phyloP scores from a whole-genome alignment of 805 yeast species.

The Ogataea neopini region DNA sequence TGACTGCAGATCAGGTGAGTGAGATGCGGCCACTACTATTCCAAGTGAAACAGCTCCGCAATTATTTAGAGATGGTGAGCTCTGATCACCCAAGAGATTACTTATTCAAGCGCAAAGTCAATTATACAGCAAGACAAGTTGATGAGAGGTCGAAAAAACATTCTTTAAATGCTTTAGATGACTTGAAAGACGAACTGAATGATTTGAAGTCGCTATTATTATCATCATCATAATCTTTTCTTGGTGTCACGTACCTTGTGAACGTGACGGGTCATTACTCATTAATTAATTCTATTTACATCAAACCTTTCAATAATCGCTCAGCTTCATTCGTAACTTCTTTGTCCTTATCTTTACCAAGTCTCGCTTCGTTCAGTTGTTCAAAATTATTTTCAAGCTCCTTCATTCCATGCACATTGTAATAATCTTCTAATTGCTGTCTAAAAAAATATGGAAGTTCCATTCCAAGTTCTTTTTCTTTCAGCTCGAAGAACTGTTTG shows the following conservation, averaged over 20 bases:
- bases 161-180: slow-evolving; percentile 30
- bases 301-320: background rate
- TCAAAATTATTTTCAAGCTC: slow-evolving; percentile 27
- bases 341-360: slow-evolving; percentile 13
- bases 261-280: background rate
- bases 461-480: slow-evolving; percentile 30
- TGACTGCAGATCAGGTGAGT: slow-evolving; percentile 20
- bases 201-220: slow-evolving; percentile 14
- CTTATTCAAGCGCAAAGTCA: slow-evolving; percentile 31
- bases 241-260: background rate
- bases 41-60: slow-evolving; percentile 35
- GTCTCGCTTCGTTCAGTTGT: slow-evolving; percentile 24
- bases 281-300: background rate
- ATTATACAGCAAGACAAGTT: slow-evolving; percentile 17
- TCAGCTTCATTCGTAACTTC: background rate
- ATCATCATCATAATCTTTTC: background rate
- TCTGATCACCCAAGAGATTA: slow-evolving; percentile 37
- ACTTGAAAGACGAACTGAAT: slow-evolving; percentile 27
- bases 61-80: slow-evolving; percentile 33
- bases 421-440: slow-evolving; percentile 26
- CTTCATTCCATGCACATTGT: slow-evolving; percentile 26
- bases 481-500: slow-evolving; percentile 30
- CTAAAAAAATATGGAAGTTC: slow-evolving; percentile 34
- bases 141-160: slow-evolving; percentile 5
- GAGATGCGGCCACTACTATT: slow-evolving; percentile 40